A percentile compares a stretch with the other conserved stretches of the same genome.
phyloP scores from a whole-genome alignment of 1,284 basidiomycete species.

The Pyrrhoderma noxium region DNA sequence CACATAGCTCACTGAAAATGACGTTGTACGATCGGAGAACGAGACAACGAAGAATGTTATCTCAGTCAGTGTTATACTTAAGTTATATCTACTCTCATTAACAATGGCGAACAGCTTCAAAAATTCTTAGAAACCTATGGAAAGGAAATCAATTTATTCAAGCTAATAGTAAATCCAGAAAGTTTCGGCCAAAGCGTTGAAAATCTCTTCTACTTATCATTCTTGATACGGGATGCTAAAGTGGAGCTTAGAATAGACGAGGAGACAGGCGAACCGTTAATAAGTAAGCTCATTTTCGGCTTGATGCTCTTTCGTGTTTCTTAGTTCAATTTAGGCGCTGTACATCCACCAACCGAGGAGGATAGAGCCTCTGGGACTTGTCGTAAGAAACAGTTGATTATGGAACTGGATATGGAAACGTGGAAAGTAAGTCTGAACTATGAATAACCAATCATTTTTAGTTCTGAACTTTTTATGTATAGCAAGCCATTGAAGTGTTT shows the following conservation, averaged over 20 bases:
- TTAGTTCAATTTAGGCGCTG: neutral
- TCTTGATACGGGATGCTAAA: slow-evolving; percentile 79
- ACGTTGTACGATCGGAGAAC: slow-evolving; percentile 69
- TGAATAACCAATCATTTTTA: neutral
- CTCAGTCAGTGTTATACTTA: slow-evolving; percentile 35
- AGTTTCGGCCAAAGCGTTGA: slow-evolving; percentile 90
- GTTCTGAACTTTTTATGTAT: slow-evolving; percentile 5
- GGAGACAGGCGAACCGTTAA: slow-evolving; percentile 57
- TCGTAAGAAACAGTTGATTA: slow-evolving; percentile 75
- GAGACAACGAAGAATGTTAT: slow-evolving; percentile 78
- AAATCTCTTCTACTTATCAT: slow-evolving; percentile 90
- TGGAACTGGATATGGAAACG: slow-evolving; percentile 79
- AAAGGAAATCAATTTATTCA: slow-evolving; percentile 66
- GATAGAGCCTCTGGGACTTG: slow-evolving; percentile 56
- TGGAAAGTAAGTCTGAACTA: slow-evolving; percentile 53
- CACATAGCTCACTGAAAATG: slow-evolving; percentile 53
- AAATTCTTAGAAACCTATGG: slow-evolving; percentile 41
- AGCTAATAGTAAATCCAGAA: slow-evolving; percentile 78
- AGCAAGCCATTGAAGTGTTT: slow-evolving; percentile 80
- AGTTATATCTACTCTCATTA: neutral
- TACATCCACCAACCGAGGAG: slow-evolving; percentile 43
- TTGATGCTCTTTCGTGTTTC: neutral
- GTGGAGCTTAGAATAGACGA: slow-evolving; percentile 61
- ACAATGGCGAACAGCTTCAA: slow-evolving; percentile 48
- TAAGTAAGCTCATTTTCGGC: slow-evolving; percentile 46